Conservation (phyloP, 1,284 basidiomycete species). For the Tilletia indica region DNA sequence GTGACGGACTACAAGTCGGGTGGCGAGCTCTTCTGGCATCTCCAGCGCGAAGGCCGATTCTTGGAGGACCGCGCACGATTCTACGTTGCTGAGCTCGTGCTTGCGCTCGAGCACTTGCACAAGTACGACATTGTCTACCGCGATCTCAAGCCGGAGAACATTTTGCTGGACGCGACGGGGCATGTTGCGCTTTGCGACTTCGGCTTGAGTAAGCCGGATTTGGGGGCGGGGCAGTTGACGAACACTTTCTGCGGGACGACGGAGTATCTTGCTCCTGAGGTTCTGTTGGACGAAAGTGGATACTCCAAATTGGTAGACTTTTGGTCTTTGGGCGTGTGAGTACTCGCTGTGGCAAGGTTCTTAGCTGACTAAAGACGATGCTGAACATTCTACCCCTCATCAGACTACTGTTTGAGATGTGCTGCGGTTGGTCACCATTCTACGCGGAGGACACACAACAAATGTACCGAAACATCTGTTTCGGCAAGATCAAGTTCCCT, state of each 20-base stretch:
- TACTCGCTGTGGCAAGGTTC: not conserved
- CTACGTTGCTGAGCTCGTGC: constrained; percentile 89
- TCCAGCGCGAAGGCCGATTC: constrained; percentile 91
- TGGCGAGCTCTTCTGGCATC: constrained; percentile 96
- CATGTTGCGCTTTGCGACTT: constrained; percentile 96
- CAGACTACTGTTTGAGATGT: constrained; percentile 69
- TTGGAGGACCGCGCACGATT: constrained; percentile 87
- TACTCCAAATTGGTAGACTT: constrained; percentile 99
- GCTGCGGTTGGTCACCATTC: constrained; percentile 99
- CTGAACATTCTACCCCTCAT: constrained; percentile 58
- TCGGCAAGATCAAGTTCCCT: constrained; percentile 96
- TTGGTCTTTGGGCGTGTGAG: constrained; percentile 76
- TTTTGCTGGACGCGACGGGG: constrained; percentile 90
- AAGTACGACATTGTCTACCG: constrained; percentile 96
- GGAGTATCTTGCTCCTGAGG: constrained; percentile 91
- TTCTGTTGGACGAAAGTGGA: constrained; percentile 95
- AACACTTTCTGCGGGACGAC: constrained; percentile 93
- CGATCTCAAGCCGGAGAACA: constrained; percentile 95
- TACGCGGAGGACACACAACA: constrained; percentile 99
- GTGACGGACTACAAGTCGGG: constrained; percentile 99
- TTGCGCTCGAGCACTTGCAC: constrained; percentile 92
- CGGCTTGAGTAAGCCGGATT: constrained; percentile 92
- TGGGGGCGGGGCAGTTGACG: constrained; percentile 88
- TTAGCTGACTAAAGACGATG: too few species aligned
- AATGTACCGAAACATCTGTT: constrained; percentile 99